Percentiles rank a stretch among this genome's conserved stretches.
phyloP scores from a whole-genome alignment of 768 basidiomycete species.

The Suillus weaverae region DNA sequence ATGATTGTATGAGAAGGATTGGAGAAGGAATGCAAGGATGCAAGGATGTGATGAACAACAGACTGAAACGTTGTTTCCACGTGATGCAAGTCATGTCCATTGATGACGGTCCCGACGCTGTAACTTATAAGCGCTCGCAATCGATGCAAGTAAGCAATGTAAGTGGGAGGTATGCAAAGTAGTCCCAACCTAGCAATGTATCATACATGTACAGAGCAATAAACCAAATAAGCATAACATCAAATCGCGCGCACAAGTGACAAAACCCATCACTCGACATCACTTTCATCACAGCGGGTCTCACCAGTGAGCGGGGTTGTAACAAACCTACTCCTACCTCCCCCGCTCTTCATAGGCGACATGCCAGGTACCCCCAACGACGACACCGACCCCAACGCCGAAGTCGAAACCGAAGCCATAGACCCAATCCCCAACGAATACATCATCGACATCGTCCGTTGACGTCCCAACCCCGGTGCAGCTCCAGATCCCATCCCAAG shows the following conservation, averaged over 20 bases:
- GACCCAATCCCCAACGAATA: constrained; percentile 63
- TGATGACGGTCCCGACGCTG: neutral
- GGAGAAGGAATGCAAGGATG: neutral
- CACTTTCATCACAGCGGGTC: constrained; percentile 16
- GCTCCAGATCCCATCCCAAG: constrained; percentile 22
- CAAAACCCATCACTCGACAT: constrained; percentile 19
- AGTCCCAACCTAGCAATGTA: neutral
- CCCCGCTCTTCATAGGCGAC: neutral
- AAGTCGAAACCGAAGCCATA: constrained; percentile 23
- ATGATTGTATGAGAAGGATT: constrained; percentile 6
- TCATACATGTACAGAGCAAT: neutral
- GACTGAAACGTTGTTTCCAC: neutral
- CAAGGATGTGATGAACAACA: neutral
- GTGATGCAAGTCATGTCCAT: constrained; percentile 1
- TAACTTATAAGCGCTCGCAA: neutral
- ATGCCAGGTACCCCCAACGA: constrained; percentile 8
- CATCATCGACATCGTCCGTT: constrained; percentile 59
- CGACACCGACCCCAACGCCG: neutral
- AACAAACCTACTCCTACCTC: neutral
- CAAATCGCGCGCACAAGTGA: neutral
- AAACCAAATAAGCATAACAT: neutral
- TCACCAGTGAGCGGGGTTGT: neutral
- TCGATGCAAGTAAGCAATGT: neutral
- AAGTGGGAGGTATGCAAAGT: neutral
- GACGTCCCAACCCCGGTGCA: constrained; percentile 19